Percentiles rank a stretch among this genome's conserved stretches.
These are phyloP conservation scores for Boletus mariae DNA, from an alignment of 1,284 basidiomycete genomes.

Conservation along the genomic window DNA sequence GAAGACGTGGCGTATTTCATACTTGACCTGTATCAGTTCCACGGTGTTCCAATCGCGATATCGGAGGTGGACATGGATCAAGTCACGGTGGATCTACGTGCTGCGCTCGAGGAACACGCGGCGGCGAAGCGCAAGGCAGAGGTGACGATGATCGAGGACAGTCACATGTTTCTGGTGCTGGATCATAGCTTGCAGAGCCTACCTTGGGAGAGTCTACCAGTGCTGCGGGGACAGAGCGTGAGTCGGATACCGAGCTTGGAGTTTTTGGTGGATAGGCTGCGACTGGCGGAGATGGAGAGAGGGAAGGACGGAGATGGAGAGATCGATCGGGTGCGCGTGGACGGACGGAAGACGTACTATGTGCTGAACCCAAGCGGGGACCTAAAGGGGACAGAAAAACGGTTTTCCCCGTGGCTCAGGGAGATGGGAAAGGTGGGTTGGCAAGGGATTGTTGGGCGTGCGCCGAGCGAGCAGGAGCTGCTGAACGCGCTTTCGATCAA, in stretches of 20 bases:
- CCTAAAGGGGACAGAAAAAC: conserved; percentile 76
- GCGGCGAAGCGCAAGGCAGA: conserved; percentile 36
- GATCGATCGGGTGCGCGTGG: conserved; percentile 51
- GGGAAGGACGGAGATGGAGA: conserved; percentile 14
- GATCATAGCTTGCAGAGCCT: conserved; percentile 89
- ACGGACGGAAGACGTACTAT: conserved; percentile 74
- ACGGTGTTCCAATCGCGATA: conserved; percentile 84
- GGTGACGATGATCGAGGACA: conserved; percentile 39
- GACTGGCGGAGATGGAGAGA: conserved; percentile 49
- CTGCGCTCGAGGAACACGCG: conserved; percentile 67
- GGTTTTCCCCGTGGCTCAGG: conserved; percentile 77
- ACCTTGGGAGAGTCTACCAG: conserved; percentile 96
- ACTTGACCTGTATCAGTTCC: conserved; percentile 90
- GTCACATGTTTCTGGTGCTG: conserved; percentile 85
- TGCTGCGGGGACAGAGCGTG: conserved; percentile 79
- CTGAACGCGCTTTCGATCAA: conserved; percentile 63
- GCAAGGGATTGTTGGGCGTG: conserved; percentile 76
- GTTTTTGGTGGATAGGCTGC: conserved; percentile 82
- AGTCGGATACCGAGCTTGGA: conserved; percentile 88
- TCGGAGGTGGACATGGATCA: conserved; percentile 93
- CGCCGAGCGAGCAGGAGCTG: conserved; percentile 82
- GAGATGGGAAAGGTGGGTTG: conserved; percentile 72
- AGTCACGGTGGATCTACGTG: conserved; percentile 71
- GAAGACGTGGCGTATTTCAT: conserved; percentile 95
- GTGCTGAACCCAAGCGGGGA: conserved; percentile 94